phyloP scores from a whole-genome alignment of 352 stramenopile species.

The Thraustochytrium sp. region DNA sequence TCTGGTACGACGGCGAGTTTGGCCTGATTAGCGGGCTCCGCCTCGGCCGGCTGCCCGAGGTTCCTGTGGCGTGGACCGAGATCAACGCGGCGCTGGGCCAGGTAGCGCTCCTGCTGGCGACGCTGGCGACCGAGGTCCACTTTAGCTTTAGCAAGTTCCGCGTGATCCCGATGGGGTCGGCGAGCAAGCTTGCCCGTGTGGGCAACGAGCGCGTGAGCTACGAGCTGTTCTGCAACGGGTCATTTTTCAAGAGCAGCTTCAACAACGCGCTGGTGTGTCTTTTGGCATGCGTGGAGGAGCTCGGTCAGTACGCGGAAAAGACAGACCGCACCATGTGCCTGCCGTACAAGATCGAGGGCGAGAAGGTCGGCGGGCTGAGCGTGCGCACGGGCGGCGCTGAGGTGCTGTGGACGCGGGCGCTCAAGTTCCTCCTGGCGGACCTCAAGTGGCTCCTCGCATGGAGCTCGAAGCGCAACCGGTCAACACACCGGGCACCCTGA shows the following conservation, averaged over 20 bases:
- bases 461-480: conserved; percentile 66
- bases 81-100: conserved; percentile 79
- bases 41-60: conserved; percentile 67
- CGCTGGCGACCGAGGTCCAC: conserved; percentile 70
- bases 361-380: conserved; percentile 76
- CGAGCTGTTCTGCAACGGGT: conserved; percentile 51
- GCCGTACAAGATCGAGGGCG: conserved; percentile 78
- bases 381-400: conserved; percentile 73
- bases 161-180: conserved; percentile 72
- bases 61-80: conserved; percentile 76
- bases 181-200: conserved; percentile 63
- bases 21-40: conserved; percentile 78
- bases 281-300: conserved; percentile 72
- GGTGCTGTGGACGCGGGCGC: conserved; percentile 79
- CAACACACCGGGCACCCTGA: not conserved
- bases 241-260: conserved; percentile 70
- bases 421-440: conserved; percentile 83
- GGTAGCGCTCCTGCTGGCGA: conserved; percentile 69
- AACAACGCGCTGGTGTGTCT: conserved; percentile 82
- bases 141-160: conserved; percentile 61
- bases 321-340: conserved; percentile 78
- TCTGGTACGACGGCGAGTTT: conserved; percentile 79
- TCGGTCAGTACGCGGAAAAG: conserved; percentile 69
- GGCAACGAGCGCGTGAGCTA: conserved; percentile 43
- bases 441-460: conserved; percentile 85